Conservation (phyloP, 192 early-diverging fungal species). For the Coemansia pectinata region DNA sequence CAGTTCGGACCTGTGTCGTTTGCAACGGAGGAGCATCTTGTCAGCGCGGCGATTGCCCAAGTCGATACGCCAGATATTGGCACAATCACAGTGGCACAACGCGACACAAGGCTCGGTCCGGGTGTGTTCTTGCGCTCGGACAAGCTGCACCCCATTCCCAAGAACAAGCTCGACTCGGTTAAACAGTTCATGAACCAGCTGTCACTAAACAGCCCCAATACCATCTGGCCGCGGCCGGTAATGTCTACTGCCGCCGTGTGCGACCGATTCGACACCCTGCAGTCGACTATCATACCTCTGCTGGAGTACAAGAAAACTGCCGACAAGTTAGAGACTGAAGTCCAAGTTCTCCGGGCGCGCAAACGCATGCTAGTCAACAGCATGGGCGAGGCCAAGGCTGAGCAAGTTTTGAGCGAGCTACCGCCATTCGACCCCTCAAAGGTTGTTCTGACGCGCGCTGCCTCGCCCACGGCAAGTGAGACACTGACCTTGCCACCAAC, state of each 20-base stretch:
- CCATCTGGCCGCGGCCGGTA: constrained; percentile 65
- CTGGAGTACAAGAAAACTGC: constrained; percentile 81
- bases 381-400: constrained; percentile 36
- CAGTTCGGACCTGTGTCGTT: constrained; percentile 44
- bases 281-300: constrained; percentile 70
- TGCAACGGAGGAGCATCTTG: constrained; percentile 45
- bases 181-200: constrained; percentile 53
- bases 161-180: constrained; percentile 52
- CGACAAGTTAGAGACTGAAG: constrained; percentile 80
- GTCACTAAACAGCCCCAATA: constrained; percentile 44
- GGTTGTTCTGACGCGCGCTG: constrained; percentile 4
- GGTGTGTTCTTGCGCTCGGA: constrained; percentile 55
- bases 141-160: constrained; percentile 51
- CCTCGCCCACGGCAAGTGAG: constrained; percentile 11
- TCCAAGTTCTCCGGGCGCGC: constrained; percentile 54
- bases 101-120: constrained; percentile 46
- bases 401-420: constrained; percentile 27
- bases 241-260: constrained; percentile 85
- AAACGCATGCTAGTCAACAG: constrained; percentile 45
- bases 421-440: constrained; percentile 31
- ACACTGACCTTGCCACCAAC: not conserved
- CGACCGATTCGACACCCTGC: constrained; percentile 76
- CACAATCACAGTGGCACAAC: constrained; percentile 32
- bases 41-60: constrained; percentile 25
- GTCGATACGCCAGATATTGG: constrained; percentile 31